Evolutionary conservation across 2,329 filamentous ascomycete species (phyloP).

Genomic region (Colletotrichum agaves): DNA sequence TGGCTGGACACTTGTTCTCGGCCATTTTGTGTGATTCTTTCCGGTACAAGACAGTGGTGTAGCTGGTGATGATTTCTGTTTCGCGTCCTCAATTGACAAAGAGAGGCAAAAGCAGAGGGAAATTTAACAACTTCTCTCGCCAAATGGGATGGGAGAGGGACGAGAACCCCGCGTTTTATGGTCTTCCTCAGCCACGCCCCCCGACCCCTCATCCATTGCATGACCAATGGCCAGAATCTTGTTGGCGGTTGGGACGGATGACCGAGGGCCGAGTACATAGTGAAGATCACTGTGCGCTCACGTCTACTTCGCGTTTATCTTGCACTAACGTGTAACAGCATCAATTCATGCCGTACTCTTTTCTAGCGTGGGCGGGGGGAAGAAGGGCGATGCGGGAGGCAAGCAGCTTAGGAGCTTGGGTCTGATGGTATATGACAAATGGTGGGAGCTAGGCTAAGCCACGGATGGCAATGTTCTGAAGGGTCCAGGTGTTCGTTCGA

Average conservation of each 20-base stretch:
- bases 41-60: background rate
- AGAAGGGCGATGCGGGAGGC: background rate
- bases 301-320: constrained; percentile 9
- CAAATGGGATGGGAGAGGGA: constrained; percentile 8
- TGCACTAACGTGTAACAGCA: constrained; percentile 29
- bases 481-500: background rate
- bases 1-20: constrained; percentile 33
- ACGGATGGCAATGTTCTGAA: background rate
- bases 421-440: background rate
- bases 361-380: constrained; percentile 3
- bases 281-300: constrained; percentile 24
- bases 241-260: constrained; percentile 21
- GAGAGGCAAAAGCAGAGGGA: background rate
- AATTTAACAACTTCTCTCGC: background rate
- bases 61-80: background rate
- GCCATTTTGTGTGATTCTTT: constrained; percentile 22
- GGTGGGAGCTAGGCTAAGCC: background rate
- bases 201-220: constrained; percentile 30
- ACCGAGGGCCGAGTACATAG: constrained; percentile 22
- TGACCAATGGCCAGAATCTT: constrained; percentile 34
- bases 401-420: background rate
- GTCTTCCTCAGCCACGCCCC: constrained; percentile 4
- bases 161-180: constrained; percentile 36
- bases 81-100: constrained; percentile 6
- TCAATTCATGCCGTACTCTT: constrained; percentile 16